Percentiles rank a stretch among this genome's conserved stretches.
Conservation (phyloP, 306 rosid genomes). For the Prunus mongolica region DNA sequence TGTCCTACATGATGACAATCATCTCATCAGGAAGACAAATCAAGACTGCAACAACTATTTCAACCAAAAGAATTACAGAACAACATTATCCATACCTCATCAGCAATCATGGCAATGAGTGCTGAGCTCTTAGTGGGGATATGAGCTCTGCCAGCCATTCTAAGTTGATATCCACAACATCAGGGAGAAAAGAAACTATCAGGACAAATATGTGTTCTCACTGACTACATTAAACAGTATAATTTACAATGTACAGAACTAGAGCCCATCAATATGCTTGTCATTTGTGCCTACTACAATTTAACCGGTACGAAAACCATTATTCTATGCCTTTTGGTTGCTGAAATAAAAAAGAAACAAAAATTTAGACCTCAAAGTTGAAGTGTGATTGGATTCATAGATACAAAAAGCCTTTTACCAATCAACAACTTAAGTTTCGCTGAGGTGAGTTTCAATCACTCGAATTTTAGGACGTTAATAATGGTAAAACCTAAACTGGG, state of each 20-base stretch:
- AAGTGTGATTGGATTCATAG: neutral
- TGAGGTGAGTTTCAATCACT: neutral
- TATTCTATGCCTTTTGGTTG: neutral
- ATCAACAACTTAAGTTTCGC: neutral
- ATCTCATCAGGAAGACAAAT: neutral
- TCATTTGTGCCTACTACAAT: neutral
- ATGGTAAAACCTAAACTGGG: neutral
- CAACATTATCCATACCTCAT: slow-evolving; percentile 57
- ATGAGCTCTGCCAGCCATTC: slow-evolving; percentile 71
- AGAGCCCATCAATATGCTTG: neutral
- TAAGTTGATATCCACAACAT: neutral
- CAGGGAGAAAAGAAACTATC: neutral
- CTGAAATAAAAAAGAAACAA: neutral
- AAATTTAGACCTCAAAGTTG: neutral
- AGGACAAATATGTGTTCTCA: neutral
- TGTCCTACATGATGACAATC: slow-evolving; percentile 48
- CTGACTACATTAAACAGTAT: neutral
- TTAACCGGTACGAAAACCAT: neutral
- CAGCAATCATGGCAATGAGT: slow-evolving; percentile 89
- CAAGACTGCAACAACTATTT: neutral
- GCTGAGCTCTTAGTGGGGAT: slow-evolving; percentile 59
- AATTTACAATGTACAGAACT: neutral
- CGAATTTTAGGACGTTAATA: neutral
- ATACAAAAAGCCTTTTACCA: neutral
- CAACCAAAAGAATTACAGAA: neutral